Conservation (phyloP, 2,329 filamentous ascomycete species). For the Didymella glomerata region DNA sequence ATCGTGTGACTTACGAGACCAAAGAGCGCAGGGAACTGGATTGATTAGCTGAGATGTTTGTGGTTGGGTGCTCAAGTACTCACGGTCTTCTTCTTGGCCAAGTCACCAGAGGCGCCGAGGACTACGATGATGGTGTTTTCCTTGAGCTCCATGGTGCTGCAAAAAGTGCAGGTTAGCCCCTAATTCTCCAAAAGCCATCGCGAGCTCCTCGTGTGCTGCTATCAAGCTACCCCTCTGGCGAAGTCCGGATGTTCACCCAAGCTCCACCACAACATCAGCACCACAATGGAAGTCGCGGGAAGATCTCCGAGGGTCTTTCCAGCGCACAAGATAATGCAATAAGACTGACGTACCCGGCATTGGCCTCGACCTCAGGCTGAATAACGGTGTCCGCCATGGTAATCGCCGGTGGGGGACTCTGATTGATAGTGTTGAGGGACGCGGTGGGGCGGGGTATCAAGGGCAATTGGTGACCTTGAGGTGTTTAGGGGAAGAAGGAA, state of each 20-base stretch:
- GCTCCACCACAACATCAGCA: slow-evolving; percentile 12
- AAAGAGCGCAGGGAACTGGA: slow-evolving; percentile 92
- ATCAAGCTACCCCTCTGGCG: slow-evolving; percentile 26
- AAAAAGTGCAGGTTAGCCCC: slow-evolving; percentile 41
- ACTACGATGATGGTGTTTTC: slow-evolving; percentile 98
- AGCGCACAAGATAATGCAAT: not conserved
- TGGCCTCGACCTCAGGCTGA: slow-evolving; percentile 55
- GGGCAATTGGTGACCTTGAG: slow-evolving; percentile 35
- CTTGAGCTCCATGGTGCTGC: slow-evolving; percentile 91
- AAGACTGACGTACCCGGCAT: slow-evolving; percentile 56
- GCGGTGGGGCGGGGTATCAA: slow-evolving; percentile 30
- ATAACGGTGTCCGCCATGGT: slow-evolving; percentile 60
- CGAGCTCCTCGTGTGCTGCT: slow-evolving; percentile 22
- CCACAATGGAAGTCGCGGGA: slow-evolving; percentile 1
- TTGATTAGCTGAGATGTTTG: slow-evolving; percentile 31
- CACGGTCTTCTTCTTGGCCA: slow-evolving; percentile 99
- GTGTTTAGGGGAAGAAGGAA: slow-evolving; percentile 17
- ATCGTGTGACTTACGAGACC: slow-evolving; percentile 77
- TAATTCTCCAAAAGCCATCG: slow-evolving; percentile 2
- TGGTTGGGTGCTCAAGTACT: slow-evolving; percentile 45
- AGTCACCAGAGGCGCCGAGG: slow-evolving; percentile 93
- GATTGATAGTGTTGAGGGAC: slow-evolving; percentile 32
- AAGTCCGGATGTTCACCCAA: not conserved
- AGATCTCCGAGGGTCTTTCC: not conserved
- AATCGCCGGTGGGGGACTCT: slow-evolving; percentile 28